Evolutionary conservation across 306 rosid species (phyloP), one percentile per base, ranked within the genome.

Genomic region (Styphnolobium japonicum): DNA sequence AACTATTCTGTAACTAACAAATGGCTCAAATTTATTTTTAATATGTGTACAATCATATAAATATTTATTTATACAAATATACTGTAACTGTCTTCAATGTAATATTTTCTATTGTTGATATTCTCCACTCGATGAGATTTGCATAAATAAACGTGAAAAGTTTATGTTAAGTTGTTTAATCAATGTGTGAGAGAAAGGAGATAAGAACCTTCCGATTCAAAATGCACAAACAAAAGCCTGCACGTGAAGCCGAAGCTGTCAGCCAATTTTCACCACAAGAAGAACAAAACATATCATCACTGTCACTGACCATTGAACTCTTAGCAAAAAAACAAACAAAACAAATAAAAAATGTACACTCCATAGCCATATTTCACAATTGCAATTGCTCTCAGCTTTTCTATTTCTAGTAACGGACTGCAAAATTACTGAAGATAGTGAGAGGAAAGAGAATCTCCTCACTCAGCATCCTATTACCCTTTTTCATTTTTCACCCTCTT

Each of bases 231-330:
- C 52, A 46, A 46, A 46, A 46, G 52, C 52, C 52, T 56, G 52
- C 80, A 74, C 73, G 81, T 75, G 80, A 87, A 74, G 42, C 65
- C 73, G 25, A 66, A 67, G 46, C 49, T 80, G 87, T 80, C 62
- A 60, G 71, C 73, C 76, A 58, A 25, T 64, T 73, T 60, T 53
- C 53, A 36, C 39, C 67, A 56, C 55, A 53, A 21, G 48, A 81
- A 33, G 80, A 65, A 80, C 67, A 84, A 33, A 83, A 72, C 51
- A 43, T 65, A 63, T 27, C 45, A 60, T 46, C 60, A 72, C 37
- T 53, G 71, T 46, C 60, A 72, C 37, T 53, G 71, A 52, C 16
- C 70, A 36, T 49, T 14, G 42, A 46, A 58, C 19, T 7, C 18
- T 5, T 16, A 34, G n/a, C n/a, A n/a, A n/a, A n/a, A n/a, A 25